Percentiles rank a stretch among this genome's conserved stretches.
Conservation (phyloP, 2,329 filamentous ascomycete species). For the Scedosporium minutisporum region DNA sequence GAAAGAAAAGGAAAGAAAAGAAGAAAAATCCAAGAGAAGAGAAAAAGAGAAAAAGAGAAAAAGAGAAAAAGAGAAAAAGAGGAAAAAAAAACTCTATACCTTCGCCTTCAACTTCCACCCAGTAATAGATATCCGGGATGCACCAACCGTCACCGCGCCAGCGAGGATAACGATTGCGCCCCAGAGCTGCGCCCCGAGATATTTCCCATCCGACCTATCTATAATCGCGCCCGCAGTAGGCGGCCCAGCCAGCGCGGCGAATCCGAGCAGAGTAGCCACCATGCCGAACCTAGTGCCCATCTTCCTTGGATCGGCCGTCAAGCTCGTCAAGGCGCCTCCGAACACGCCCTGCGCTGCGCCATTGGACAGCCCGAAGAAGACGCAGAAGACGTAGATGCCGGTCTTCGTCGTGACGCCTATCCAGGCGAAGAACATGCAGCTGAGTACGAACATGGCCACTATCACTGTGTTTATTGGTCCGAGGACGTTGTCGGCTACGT, state of each 20-base stretch:
- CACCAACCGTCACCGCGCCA: conserved; percentile 21
- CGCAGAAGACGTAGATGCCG: conserved; percentile 33
- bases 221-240: conserved; percentile 36
- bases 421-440: conserved; percentile 45
- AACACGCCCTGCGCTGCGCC: conserved; percentile 33
- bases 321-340: conserved; percentile 28
- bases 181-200: conserved; percentile 37
- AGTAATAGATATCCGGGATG: conserved; percentile 21
- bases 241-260: conserved; percentile 34
- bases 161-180: conserved; percentile 29
- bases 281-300: conserved; percentile 37
- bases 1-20: neutral
- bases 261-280: conserved; percentile 30
- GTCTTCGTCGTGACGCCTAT: conserved; percentile 32
- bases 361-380: conserved; percentile 33
- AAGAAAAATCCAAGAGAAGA: neutral
- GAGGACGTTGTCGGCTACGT: conserved; percentile 39
- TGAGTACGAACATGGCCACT: conserved; percentile 32
- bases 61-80: neutral
- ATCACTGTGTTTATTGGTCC: conserved; percentile 48
- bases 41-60: neutral
- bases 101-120: conserved; percentile 26
- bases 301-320: conserved; percentile 31
- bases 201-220: conserved; percentile 27
- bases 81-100: conserved; percentile 14